These are phyloP conservation scores for Penicillium occitanis DNA, from an alignment of 2,329 filamentous ascomycete species.

Conservation along the genomic window DNA sequence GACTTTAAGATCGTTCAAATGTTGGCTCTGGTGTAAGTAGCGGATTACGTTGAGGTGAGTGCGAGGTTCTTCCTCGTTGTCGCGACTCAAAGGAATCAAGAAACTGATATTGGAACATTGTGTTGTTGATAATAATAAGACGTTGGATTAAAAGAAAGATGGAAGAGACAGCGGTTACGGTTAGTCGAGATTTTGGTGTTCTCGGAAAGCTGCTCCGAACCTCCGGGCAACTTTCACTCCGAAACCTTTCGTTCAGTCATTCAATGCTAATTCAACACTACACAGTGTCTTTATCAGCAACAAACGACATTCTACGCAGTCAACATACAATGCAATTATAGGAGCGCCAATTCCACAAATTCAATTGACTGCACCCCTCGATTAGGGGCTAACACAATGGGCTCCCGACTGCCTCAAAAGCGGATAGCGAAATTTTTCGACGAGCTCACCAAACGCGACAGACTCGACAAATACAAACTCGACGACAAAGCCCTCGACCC, in stretches of 20 bases:
- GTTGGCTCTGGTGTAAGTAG: no score
- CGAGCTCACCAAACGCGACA: slow-evolving; percentile 6
- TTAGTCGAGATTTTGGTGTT: not conserved
- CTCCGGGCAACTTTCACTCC: slow-evolving; percentile 5
- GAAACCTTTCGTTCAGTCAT: not conserved
- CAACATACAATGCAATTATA: not conserved
- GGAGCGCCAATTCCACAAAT: not conserved
- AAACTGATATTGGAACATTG: no score
- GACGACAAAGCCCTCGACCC: slow-evolving; percentile 33
- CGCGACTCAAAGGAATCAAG: no score
- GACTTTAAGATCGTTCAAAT: no score
- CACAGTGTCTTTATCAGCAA: not conserved
- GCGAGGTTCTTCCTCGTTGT: no score
- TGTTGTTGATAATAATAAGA: no score
- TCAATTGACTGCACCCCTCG: not conserved
- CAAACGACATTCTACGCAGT: not conserved
- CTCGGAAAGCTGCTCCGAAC: slow-evolving; percentile 2
- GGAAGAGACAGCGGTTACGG: not conserved
- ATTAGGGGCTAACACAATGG: slow-evolving; percentile 8
- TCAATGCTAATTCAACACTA: not conserved
- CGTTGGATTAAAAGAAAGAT: not conserved
- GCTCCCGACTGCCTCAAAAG: slow-evolving; percentile 7
- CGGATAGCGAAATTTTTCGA: slow-evolving; percentile 19
- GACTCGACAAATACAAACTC: slow-evolving; percentile 12
- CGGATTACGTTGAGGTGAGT: no score